Conservation (phyloP, 2,329 filamentous ascomycete species). For the Penicillium sp. region DNA sequence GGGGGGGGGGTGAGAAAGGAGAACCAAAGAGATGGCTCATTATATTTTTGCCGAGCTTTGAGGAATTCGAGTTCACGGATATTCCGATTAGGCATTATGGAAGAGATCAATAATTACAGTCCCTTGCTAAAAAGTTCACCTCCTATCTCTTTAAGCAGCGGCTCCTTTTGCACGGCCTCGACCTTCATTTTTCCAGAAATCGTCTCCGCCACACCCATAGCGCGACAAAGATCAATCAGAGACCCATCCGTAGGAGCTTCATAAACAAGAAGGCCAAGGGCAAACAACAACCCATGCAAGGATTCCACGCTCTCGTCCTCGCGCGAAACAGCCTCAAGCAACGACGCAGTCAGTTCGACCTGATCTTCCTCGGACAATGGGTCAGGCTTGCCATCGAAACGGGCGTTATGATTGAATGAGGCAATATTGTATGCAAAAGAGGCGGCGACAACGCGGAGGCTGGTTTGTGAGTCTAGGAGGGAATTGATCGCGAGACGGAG, state of each 20-base stretch:
- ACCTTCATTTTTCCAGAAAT: conserved; percentile 56
- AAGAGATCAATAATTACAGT: conserved; percentile 11
- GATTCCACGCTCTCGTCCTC: conserved; percentile 62
- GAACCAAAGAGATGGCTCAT: neutral
- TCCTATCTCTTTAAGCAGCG: conserved; percentile 54
- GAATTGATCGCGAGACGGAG: conserved; percentile 71
- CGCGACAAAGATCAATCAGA: conserved; percentile 73
- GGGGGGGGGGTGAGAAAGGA: neutral
- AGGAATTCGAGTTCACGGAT: neutral
- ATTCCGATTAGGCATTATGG: neutral
- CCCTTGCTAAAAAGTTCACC: conserved; percentile 46
- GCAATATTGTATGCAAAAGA: conserved; percentile 82
- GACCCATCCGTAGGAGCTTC: conserved; percentile 68
- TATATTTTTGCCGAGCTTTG: no score
- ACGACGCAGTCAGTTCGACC: conserved; percentile 75
- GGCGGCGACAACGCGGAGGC: conserved; percentile 75
- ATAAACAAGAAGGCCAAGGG: conserved; percentile 74
- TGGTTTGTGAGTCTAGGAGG: conserved; percentile 75
- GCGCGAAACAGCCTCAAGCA: conserved; percentile 68
- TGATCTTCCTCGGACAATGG: conserved; percentile 67
- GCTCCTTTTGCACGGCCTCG: conserved; percentile 56
- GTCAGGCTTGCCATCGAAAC: conserved; percentile 57
- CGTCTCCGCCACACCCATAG: conserved; percentile 69
- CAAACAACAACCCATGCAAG: conserved; percentile 71
- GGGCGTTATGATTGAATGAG: conserved; percentile 64